Evolutionary conservation across 148 eudicot species (phyloP), one percentile per base, ranked within the genome.

Genomic region (Pouteria glomerata): DNA sequence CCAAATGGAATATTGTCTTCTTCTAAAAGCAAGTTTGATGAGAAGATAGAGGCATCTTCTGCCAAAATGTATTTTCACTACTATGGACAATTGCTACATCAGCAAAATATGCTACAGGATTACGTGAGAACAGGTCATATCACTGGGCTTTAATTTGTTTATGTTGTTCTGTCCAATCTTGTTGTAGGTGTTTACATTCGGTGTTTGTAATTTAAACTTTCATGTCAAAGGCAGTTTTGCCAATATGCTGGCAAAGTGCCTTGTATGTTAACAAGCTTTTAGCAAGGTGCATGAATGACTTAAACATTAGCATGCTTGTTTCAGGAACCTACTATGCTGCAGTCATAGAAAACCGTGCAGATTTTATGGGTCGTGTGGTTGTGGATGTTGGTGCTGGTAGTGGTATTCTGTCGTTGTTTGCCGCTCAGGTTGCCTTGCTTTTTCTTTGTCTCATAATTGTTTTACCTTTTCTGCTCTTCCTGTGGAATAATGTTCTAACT

Each of bases 311-410:
- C 66, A 11, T 72, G 66, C 68, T 65, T 65, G 44, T 67, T 77
- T 56, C 87, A 95, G 99, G 99, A 77, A 86, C 94, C 66, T 95
- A 91, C 76, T 95, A 91, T 80, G 96, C 97, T 53, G 97, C 97
- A 44, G 90, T 95, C 39, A 83, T 91, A 78, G 99, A 95, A 80
- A 95, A 95, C 72, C 92, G 93, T 68, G 89, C 74, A 12, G 97
- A 95, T 84, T 95, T 95, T 79, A 26, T 34, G 66, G 96, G 87
- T 60, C 91, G 95, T 64, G 90, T 95, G 66, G 96, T 95, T 68
- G 99, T 95, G 79, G 97, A 95, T 83, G 99, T 95, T 74, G 99
- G 99, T 47, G 99, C 96, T 73, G 99, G 99, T 72, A 95, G 97
- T 78, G 99, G 97, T 73, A 95, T 95, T 50, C 77, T 95, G 78